Percentiles rank a stretch among this genome's conserved stretches.
Evolutionary conservation across 192 early-diverging fungal species (phyloP).

Genomic region (Pilaira anomala): DNA sequence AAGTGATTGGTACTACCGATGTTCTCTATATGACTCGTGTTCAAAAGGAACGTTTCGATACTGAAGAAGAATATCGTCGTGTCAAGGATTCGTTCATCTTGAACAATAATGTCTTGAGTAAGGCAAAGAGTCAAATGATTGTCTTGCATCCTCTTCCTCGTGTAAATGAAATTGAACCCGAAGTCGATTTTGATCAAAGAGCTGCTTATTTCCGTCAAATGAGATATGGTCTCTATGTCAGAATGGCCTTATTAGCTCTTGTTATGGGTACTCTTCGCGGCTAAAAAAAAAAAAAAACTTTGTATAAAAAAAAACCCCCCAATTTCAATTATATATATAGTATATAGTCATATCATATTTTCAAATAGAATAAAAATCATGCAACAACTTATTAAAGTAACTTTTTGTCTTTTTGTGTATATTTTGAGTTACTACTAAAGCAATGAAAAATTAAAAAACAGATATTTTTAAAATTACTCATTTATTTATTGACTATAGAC

Average conservation of each 20-base stretch:
- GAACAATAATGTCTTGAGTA: slow-evolving; percentile 80
- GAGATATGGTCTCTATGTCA: slow-evolving; percentile 94
- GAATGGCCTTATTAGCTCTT: slow-evolving; percentile 95
- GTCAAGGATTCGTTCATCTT: slow-evolving; percentile 79
- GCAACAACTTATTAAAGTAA: no score
- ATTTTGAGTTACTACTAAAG: no score
- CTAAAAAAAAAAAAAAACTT: slow-evolving; percentile 12
- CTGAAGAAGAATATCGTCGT: slow-evolving; percentile 74
- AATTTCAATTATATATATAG: no score
- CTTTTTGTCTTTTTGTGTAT: no score
- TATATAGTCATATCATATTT: no score
- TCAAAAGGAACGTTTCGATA: slow-evolving; percentile 90
- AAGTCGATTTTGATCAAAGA: slow-evolving; percentile 96
- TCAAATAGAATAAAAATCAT: no score
- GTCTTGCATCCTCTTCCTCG: slow-evolving; percentile 98
- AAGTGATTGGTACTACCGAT: slow-evolving; percentile 84
- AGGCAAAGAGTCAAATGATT: slow-evolving; percentile 94
- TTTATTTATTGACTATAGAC: no score
- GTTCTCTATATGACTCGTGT: slow-evolving; percentile 96
- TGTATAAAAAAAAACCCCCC: no score
- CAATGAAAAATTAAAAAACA: no score
- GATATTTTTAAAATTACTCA: no score
- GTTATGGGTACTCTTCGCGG: slow-evolving; percentile 51
- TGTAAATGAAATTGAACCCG: slow-evolving; percentile 91
- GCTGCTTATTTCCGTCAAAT: slow-evolving; percentile 99